A percentile compares a stretch with the other conserved stretches of the same genome.
phyloP scores from a whole-genome alignment of 768 basidiomycete genomes.

The Imleria badia region DNA sequence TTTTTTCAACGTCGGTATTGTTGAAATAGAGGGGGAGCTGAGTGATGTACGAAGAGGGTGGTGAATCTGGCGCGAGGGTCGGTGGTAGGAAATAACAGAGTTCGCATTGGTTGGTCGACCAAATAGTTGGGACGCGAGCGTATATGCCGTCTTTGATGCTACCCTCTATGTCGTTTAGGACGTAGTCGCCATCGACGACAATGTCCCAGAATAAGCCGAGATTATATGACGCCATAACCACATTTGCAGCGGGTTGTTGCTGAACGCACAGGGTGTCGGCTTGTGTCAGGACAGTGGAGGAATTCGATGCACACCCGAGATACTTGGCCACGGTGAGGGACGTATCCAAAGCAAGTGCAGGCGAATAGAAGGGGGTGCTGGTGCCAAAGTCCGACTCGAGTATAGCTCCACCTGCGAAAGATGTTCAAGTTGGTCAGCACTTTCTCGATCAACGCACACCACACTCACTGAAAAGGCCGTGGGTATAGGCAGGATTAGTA shows the following conservation, averaged over 20 bases:
- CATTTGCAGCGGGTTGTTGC: background rate
- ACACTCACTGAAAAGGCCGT: too few relatives aligned
- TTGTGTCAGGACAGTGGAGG: slow-evolving; percentile 1
- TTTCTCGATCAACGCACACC: too few relatives aligned
- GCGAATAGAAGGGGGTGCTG: background rate
- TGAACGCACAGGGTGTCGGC: slow-evolving; percentile 2
- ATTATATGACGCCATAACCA: slow-evolving; percentile 7
- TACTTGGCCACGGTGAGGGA: slow-evolving; percentile 5
- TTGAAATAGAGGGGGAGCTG: slow-evolving; percentile 6
- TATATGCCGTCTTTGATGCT: slow-evolving; percentile 13
- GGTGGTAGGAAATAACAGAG: slow-evolving; percentile 12
- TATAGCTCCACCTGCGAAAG: too few relatives aligned
- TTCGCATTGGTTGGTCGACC: slow-evolving; percentile 10
- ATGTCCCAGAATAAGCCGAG: slow-evolving; percentile 8
- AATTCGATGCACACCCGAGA: slow-evolving; percentile 7
- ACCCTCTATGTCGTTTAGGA: slow-evolving; percentile 5
- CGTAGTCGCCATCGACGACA: slow-evolving; percentile 10
- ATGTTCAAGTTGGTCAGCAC: too few relatives aligned
- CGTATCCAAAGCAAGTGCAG: slow-evolving; percentile 8
- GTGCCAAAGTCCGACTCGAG: too few relatives aligned
- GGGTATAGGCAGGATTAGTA: too few relatives aligned
- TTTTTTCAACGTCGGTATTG: background rate
- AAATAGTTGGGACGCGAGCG: slow-evolving; percentile 12
- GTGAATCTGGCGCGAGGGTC: slow-evolving; percentile 4
- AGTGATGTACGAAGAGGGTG: slow-evolving; percentile 1